These are phyloP conservation scores for Fusarium begoniae DNA, from an alignment of 2,329 filamentous ascomycete genomes.

Conservation along the genomic window DNA sequence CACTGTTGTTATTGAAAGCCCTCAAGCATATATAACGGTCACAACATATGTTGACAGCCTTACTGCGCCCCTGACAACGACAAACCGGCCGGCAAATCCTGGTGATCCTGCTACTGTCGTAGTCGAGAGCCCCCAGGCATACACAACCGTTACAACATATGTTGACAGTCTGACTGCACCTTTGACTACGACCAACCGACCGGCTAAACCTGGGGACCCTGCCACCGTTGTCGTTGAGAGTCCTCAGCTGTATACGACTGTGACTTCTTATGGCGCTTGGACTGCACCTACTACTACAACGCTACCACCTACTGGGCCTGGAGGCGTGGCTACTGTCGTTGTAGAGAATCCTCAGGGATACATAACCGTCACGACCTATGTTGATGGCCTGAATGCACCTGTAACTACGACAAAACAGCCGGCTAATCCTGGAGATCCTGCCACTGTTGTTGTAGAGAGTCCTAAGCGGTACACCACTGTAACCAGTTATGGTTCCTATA, in stretches of 20 bases:
- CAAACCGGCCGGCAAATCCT: not conserved
- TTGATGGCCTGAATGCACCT: not conserved
- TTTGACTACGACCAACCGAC: accelerated
- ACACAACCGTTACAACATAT: not conserved
- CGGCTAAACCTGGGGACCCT: not conserved
- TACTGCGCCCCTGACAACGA: not conserved
- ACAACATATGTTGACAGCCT: not conserved
- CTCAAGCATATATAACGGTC: not conserved
- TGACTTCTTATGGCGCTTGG: not conserved
- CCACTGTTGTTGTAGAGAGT: not conserved
- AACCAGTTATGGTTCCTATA: not conserved
- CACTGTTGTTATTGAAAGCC: not conserved
- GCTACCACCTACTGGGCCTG: not conserved
- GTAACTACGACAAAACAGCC: not conserved
- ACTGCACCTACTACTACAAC: not conserved
- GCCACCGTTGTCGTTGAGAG: not conserved
- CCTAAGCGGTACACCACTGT: not conserved
- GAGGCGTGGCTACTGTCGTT: not conserved
- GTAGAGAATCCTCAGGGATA: not conserved
- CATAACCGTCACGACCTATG: not conserved
- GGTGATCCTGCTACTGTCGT: not conserved
- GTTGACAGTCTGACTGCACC: not conserved
- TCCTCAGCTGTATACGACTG: not conserved
- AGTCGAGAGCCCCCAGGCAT: accelerated
- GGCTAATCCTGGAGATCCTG: not conserved